Conservation (phyloP, 1,139 yeast genomes). For the Magnusiomyces paraingens region DNA sequence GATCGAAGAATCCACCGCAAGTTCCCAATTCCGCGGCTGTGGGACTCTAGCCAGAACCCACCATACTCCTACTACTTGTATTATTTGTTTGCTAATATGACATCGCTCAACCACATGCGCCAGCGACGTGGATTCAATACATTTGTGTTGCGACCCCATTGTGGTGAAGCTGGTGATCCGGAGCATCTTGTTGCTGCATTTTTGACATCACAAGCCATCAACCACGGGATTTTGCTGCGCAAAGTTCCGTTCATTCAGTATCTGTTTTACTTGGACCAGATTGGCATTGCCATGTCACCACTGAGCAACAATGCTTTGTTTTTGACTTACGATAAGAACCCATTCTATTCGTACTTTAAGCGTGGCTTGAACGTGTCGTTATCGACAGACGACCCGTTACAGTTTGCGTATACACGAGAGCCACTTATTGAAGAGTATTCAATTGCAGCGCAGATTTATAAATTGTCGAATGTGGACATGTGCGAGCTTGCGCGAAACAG, state of each 20-base stretch:
- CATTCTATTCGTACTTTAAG: conserved; percentile 82
- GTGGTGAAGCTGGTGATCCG: conserved; percentile 99
- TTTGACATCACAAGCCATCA: conserved; percentile 82
- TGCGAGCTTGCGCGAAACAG: conserved; percentile 84
- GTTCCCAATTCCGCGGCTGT: conserved; percentile 73
- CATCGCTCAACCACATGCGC: conserved; percentile 82
- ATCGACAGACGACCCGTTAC: conserved; percentile 90
- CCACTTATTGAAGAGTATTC: conserved; percentile 98
- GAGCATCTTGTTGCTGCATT: conserved; percentile 91
- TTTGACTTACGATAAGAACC: conserved; percentile 89
- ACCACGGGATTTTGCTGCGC: conserved; percentile 89
- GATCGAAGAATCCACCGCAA: conserved; percentile 76
- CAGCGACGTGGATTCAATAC: conserved; percentile 69
- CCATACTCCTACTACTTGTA: conserved; percentile 96
- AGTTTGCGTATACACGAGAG: conserved; percentile 92
- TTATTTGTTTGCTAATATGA: conserved; percentile 78
- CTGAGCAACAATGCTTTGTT: conserved; percentile 92
- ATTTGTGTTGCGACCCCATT: conserved; percentile 90
- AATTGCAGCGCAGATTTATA: conserved; percentile 95
- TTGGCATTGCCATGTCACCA: conserved; percentile 99
- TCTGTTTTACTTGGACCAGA: conserved; percentile 84
- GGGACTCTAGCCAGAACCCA: conserved; percentile 78
- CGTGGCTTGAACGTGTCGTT: conserved; percentile 90
- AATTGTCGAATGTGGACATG: conserved; percentile 90
- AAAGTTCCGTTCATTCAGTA: conserved; percentile 94